Conservation (phyloP, 2,329 filamentous ascomycete species). For the Akanthomyces lecanii region DNA sequence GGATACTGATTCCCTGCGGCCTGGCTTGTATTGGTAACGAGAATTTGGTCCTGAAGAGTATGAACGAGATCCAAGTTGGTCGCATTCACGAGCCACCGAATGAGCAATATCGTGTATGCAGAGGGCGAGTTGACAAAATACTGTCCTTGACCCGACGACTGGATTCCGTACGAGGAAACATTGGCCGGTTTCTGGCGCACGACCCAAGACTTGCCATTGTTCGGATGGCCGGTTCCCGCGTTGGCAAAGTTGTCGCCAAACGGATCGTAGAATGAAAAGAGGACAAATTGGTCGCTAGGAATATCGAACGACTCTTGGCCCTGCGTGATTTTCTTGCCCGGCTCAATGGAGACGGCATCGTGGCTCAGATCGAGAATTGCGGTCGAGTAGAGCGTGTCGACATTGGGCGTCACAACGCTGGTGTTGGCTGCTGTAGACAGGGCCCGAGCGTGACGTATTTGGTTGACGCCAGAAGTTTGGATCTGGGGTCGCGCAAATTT, state of each 20-base stretch:
- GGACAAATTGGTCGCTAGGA: slow-evolving; percentile 13
- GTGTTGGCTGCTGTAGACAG: not conserved
- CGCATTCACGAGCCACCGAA: slow-evolving; percentile 12
- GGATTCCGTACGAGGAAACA: slow-evolving; percentile 12
- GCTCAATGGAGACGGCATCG: slow-evolving; percentile 25
- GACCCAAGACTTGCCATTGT: slow-evolving; percentile 12
- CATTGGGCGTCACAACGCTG: slow-evolving; percentile 1
- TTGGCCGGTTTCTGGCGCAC: slow-evolving; percentile 15
- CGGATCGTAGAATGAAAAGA: slow-evolving; percentile 2
- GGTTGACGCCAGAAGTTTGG: not conserved
- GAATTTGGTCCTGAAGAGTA: slow-evolving; percentile 7
- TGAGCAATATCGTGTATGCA: slow-evolving; percentile 14
- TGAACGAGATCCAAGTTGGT: slow-evolving; percentile 4
- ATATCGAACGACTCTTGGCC: not conserved
- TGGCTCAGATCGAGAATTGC: slow-evolving; percentile 25
- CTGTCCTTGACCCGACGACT: not conserved
- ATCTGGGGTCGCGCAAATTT: not conserved
- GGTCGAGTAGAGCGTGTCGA: slow-evolving; percentile 7
- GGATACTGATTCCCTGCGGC: not conserved
- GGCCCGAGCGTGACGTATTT: not conserved
- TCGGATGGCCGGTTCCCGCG: slow-evolving; percentile 20
- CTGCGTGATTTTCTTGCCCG: not conserved
- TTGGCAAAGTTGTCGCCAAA: slow-evolving; percentile 29
- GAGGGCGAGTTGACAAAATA: slow-evolving; percentile 17
- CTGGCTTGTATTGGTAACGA: not conserved